Conservation (phyloP, 306 rosid species). For the Abrus pulchellus region DNA sequence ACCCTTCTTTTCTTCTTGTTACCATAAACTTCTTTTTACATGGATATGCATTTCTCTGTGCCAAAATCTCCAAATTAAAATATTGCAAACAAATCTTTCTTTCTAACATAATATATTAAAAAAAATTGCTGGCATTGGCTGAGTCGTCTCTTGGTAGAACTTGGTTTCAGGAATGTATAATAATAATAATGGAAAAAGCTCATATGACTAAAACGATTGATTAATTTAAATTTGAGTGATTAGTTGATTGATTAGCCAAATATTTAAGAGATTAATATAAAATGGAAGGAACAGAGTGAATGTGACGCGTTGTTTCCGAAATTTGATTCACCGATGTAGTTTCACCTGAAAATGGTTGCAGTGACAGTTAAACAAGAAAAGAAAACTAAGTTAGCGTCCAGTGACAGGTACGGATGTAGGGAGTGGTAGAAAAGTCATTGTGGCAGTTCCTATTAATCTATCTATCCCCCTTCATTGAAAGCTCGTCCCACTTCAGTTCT, state of each 20-base stretch:
- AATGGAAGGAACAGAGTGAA: slow-evolving; percentile 31
- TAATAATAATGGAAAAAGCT: slow-evolving; percentile 18
- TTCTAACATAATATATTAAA: no score
- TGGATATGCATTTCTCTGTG: neutral
- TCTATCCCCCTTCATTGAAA: slow-evolving; percentile 54
- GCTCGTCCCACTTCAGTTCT: slow-evolving; percentile 38
- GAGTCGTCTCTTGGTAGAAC: neutral
- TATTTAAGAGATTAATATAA: neutral
- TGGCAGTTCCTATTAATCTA: slow-evolving; percentile 45
- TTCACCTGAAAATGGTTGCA: slow-evolving; percentile 33
- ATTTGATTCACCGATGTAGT: slow-evolving; percentile 17
- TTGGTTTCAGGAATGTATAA: neutral
- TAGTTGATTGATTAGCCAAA: neutral
- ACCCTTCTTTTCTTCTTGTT: neutral
- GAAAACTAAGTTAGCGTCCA: slow-evolving; percentile 29
- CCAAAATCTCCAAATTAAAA: slow-evolving; percentile 5
- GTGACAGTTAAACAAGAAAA: slow-evolving; percentile 48
- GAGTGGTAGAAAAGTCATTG: slow-evolving; percentile 78
- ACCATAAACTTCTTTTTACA: no score
- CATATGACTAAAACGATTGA: slow-evolving; percentile 30
- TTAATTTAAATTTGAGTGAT: neutral
- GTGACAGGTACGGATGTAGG: slow-evolving; percentile 37
- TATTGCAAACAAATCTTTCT: neutral
- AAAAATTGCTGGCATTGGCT: neutral
- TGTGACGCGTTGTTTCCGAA: slow-evolving; percentile 29